Evolutionary conservation across 169 alveolate genomes (phyloP).

Genomic region (Ophryocystis elektroscirrha): DNA sequence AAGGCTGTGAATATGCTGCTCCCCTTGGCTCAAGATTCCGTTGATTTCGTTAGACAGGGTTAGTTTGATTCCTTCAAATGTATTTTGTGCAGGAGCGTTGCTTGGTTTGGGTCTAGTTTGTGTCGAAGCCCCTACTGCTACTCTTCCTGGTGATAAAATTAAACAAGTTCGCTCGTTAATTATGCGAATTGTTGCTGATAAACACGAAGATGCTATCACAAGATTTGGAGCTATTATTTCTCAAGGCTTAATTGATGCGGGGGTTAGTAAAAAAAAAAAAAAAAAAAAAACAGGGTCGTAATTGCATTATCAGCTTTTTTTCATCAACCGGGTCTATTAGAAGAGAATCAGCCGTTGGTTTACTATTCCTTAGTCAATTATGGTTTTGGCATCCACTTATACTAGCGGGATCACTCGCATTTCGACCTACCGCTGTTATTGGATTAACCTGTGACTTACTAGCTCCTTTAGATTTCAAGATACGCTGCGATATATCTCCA

Average conservation of each 20-base stretch:
- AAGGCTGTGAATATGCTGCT: constrained; percentile 69
- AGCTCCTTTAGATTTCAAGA: no score
- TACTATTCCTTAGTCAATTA: constrained; percentile 68
- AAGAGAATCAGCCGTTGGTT: constrained; percentile 76
- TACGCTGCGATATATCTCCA: no score
- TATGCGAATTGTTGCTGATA: constrained; percentile 56
- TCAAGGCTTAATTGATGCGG: constrained; percentile 72
- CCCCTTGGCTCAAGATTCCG: constrained; percentile 70
- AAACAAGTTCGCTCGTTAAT: constrained; percentile 43
- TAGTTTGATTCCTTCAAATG: constrained; percentile 5
- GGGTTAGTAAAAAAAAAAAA: constrained; percentile 52
- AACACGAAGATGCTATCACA: constrained; percentile 76
- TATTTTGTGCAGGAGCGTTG: constrained; percentile 44
- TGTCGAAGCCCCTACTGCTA: no score
- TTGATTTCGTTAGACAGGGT: constrained; percentile 88
- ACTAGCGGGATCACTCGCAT: constrained; percentile 60
- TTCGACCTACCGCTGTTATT: constrained; percentile 67
- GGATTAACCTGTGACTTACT: no score
- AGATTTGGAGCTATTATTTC: constrained; percentile 82
- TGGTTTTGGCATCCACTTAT: constrained; percentile 95
- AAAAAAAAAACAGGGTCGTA: constrained; percentile 14
- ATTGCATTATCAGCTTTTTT: constrained; percentile 24
- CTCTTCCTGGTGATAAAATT: not conserved
- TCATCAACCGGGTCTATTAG: constrained; percentile 57
- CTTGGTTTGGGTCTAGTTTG: constrained; percentile 52